A percentile compares a stretch with the other conserved stretches of the same genome.
phyloP scores from a whole-genome alignment of 768 basidiomycete species.

The Lactarius vividus region DNA sequence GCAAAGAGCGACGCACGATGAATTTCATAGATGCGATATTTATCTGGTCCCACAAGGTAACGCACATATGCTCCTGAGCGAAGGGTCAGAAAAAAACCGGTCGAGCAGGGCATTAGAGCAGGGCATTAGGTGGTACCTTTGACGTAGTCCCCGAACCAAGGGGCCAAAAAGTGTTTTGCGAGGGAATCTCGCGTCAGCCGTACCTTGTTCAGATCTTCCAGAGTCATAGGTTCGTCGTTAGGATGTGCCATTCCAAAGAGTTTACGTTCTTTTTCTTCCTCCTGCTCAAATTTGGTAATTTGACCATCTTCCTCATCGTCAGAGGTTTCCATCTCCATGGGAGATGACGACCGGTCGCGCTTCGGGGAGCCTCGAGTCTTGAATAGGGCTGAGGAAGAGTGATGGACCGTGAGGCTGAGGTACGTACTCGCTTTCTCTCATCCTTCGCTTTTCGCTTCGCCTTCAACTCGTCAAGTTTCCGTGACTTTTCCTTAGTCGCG shows the following conservation, averaged over 20 bases:
- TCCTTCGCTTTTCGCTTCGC: constrained; percentile 85
- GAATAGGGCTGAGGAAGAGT: constrained; percentile 21
- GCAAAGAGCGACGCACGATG: constrained; percentile 51
- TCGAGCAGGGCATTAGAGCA: too few relatives aligned
- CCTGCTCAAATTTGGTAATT: constrained; percentile 68
- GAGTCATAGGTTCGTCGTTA: constrained; percentile 46
- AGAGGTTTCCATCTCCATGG: constrained; percentile 83
- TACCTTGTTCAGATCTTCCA: constrained; percentile 59
- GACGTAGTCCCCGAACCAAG: constrained; percentile 85
- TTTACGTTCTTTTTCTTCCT: constrained; percentile 62
- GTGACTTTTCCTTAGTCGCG: constrained; percentile 75
- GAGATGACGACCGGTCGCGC: constrained; percentile 72
- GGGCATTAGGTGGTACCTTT: constrained; percentile 49
- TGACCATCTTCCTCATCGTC: constrained; percentile 81
- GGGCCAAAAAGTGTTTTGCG: constrained; percentile 65
- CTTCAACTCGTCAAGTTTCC: constrained; percentile 81
- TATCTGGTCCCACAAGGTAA: constrained; percentile 69
- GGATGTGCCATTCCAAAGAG: constrained; percentile 45
- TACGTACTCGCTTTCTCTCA: constrained; percentile 76
- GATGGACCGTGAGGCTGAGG: background rate
- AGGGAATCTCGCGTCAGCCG: constrained; percentile 67
- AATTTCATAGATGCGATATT: constrained; percentile 82
- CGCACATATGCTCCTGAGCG: constrained; percentile 79
- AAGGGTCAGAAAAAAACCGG: constrained; percentile 2
- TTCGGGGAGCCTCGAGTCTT: constrained; percentile 53